phyloP scores from a whole-genome alignment of 768 basidiomycete genomes.

The Suillus cothurnatus region DNA sequence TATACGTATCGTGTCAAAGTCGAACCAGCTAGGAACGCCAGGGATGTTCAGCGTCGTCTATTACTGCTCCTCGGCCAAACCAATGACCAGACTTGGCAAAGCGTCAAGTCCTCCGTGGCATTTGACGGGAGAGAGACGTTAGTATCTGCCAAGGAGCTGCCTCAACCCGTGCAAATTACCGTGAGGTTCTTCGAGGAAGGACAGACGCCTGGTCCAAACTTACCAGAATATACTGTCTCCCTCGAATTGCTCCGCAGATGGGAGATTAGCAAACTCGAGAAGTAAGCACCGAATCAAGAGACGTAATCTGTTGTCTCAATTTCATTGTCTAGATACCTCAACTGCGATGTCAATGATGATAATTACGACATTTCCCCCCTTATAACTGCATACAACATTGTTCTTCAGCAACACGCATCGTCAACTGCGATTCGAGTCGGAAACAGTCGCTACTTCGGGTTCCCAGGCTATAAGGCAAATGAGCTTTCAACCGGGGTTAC shows the following conservation, averaged over 20 bases:
- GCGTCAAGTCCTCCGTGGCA: constrained; percentile 27
- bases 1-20: constrained; percentile 42
- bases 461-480: constrained; percentile 18
- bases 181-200: constrained; percentile 38
- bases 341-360: constrained; percentile 36
- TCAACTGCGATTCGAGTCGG: constrained; percentile 43
- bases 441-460: constrained; percentile 43
- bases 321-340: constrained; percentile 33
- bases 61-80: constrained; percentile 39
- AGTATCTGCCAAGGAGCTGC: constrained; percentile 33
- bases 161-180: constrained; percentile 26
- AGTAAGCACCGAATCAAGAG: constrained; percentile 24
- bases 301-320: neutral
- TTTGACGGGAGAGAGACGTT: constrained; percentile 42
- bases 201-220: constrained; percentile 25
- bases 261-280: constrained; percentile 22
- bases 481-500: constrained; percentile 26
- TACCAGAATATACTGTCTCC: constrained; percentile 33
- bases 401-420: constrained; percentile 41
- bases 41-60: constrained; percentile 38
- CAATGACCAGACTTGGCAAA: constrained; percentile 29
- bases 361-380: constrained; percentile 41
- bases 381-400: constrained; percentile 44
- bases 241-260: constrained; percentile 32
- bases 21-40: constrained; percentile 27